A percentile compares a stretch with the other conserved stretches of the same genome.
These are phyloP conservation scores for Pholiota conissans DNA, from an alignment of 768 basidiomycete species.

Conservation along the genomic window DNA sequence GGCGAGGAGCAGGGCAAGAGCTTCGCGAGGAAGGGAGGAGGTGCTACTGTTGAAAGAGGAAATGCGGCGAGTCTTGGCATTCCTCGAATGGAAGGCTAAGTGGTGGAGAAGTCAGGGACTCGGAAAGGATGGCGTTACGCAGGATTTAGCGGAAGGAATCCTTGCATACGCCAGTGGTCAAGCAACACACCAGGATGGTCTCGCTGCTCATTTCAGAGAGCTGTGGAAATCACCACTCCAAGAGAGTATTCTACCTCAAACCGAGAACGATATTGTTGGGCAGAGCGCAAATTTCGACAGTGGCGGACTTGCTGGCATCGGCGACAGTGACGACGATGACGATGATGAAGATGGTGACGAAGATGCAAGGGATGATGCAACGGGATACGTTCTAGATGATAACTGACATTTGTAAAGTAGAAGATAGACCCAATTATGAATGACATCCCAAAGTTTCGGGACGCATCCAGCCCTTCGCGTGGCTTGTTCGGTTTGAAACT, in stretches of 20 bases:
- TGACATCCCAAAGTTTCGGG: too few species aligned
- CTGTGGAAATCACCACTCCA: background rate
- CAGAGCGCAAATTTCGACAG: background rate
- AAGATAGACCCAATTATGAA: too few species aligned
- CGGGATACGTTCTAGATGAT: too few species aligned
- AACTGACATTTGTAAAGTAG: too few species aligned
- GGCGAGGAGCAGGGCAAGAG: background rate
- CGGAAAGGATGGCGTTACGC: background rate
- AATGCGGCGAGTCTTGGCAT: background rate
- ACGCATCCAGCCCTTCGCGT: too few species aligned
- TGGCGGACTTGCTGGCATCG: too few species aligned
- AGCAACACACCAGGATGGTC: background rate
- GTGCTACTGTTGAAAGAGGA: background rate
- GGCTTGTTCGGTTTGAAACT: background rate
- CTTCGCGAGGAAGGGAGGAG: background rate
- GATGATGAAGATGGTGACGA: background rate
- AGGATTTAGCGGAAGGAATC: background rate
- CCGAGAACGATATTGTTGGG: too few species aligned
- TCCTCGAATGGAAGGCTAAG: background rate
- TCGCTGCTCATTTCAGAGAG: background rate
- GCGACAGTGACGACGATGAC: background rate
- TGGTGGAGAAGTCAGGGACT: background rate
- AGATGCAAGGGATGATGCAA: too few species aligned
- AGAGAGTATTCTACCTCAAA: background rate
- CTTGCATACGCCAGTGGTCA: background rate